Percentiles rank a stretch among this genome's conserved stretches.
These are phyloP conservation scores for Aspergillus olivimuriae DNA, from an alignment of 495 filamentous ascomycete genomes.

Conservation along the genomic window DNA sequence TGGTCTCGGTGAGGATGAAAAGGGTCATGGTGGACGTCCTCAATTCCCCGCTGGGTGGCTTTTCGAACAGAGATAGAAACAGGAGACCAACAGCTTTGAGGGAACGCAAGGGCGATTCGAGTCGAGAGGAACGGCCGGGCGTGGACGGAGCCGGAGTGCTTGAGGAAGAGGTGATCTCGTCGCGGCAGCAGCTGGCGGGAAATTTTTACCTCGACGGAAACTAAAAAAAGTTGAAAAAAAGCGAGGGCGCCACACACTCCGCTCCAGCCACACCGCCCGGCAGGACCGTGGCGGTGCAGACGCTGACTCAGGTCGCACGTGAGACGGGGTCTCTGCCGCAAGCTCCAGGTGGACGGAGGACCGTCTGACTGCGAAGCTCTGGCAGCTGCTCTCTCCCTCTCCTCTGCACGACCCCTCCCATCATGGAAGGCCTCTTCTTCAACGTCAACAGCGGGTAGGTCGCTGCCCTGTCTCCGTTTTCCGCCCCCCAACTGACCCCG, in stretches of 20 bases:
- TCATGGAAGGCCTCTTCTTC: conserved; percentile 93
- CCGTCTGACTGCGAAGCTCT: too few species aligned
- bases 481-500: conserved; percentile 13
- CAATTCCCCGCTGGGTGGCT: conserved; percentile 24
- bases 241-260: conserved; percentile 10
- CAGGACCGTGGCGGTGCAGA: conserved; percentile 12
- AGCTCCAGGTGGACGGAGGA: too few species aligned
- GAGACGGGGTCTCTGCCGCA: background rate
- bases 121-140: conserved; percentile 15
- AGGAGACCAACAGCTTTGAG: too few species aligned
- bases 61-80: conserved; percentile 15
- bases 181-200: conserved; percentile 12
- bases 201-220: conserved; percentile 18
- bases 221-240: conserved; percentile 19
- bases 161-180: conserved; percentile 12
- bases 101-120: conserved; percentile 13
- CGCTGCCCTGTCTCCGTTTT: background rate
- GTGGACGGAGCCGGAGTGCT: conserved; percentile 20
- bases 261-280: conserved; percentile 3
- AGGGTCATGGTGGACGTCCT: conserved; percentile 55
- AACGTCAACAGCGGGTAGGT: conserved; percentile 89
- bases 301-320: conserved; percentile 14
- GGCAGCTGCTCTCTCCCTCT: too few species aligned
- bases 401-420: conserved; percentile 9
- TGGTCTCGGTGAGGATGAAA: conserved; percentile 85